phyloP scores from a whole-genome alignment of 2,329 filamentous ascomycete species.

The Erysiphe pulchra region DNA sequence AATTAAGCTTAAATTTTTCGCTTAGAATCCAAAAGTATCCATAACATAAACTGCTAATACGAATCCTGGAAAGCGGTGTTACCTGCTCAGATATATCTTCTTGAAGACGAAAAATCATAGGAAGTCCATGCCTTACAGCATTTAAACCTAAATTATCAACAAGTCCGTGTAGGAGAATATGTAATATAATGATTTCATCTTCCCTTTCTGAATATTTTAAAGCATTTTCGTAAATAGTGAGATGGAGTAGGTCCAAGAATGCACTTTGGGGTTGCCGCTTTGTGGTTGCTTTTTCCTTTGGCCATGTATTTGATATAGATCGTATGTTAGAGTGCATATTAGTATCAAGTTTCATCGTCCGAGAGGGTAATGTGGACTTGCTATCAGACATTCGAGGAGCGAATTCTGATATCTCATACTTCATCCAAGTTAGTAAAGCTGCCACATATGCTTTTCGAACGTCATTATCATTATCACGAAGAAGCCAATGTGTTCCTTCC shows the following conservation, averaged over 20 bases:
- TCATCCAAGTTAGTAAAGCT: constrained; percentile 61
- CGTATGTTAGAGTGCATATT: constrained; percentile 18
- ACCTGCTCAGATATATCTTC: constrained; percentile 51
- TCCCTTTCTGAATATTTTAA: constrained; percentile 48
- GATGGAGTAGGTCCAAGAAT: constrained; percentile 60
- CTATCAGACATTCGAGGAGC: constrained; percentile 39
- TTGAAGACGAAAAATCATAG: constrained; percentile 74
- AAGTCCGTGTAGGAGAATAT: constrained; percentile 51
- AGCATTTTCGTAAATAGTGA: constrained; percentile 74
- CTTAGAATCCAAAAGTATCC: constrained; percentile 68
- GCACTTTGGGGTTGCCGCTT: constrained; percentile 11
- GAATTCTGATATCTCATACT: constrained; percentile 43
- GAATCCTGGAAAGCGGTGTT: constrained; percentile 44
- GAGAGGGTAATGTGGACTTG: constrained; percentile 18
- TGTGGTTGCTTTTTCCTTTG: constrained; percentile 12
- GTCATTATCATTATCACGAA: constrained; percentile 51
- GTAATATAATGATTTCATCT: constrained; percentile 49
- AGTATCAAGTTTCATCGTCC: constrained; percentile 8
- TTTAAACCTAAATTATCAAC: constrained; percentile 61
- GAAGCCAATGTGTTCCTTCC: constrained; percentile 89
- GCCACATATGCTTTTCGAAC: constrained; percentile 73
- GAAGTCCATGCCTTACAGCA: constrained; percentile 48
- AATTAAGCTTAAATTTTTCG: constrained; percentile 53
- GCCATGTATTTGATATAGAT: constrained; percentile 41
- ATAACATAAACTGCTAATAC: constrained; percentile 61